A percentile compares a stretch with the other conserved stretches of the same genome.
These are phyloP conservation scores for Lipomyces yamadae DNA, from an alignment of 805 yeast species.

Conservation along the genomic window DNA sequence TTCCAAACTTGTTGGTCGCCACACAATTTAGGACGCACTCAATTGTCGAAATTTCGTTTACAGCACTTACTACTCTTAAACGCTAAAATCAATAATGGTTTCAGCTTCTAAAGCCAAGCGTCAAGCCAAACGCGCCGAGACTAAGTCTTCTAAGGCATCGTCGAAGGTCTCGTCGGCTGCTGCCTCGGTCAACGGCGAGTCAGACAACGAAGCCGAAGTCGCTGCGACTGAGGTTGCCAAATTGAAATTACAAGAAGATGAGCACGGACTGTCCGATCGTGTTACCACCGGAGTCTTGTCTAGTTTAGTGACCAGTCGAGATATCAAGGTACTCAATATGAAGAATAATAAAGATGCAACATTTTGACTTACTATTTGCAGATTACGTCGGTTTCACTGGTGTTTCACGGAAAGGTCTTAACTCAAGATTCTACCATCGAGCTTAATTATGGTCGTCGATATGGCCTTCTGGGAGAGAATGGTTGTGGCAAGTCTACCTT, in stretches of 20 bases:
- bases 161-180: slow-evolving; percentile 42
- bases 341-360: not conserved
- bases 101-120: slow-evolving; percentile 98
- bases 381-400: slow-evolving; percentile 71
- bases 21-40: not conserved
- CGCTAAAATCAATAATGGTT: slow-evolving; percentile 40
- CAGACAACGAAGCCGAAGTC: slow-evolving; percentile 49
- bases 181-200: slow-evolving; percentile 42
- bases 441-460: slow-evolving; percentile 95
- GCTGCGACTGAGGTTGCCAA: slow-evolving; percentile 74
- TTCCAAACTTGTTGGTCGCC: not conserved
- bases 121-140: slow-evolving; percentile 92
- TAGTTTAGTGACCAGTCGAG: slow-evolving; percentile 87
- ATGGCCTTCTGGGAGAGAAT: slow-evolving; percentile 96
- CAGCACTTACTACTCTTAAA: not conserved
- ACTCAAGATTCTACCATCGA: slow-evolving; percentile 91
- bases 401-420: slow-evolving; percentile 97
- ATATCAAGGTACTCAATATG: slow-evolving; percentile 71
- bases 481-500: slow-evolving; percentile 99
- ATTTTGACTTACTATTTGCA: slow-evolving; percentile 5
- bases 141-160: slow-evolving; percentile 55
- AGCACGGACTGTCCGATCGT: slow-evolving; percentile 93
- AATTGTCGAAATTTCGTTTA: not conserved
- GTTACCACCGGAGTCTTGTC: slow-evolving; percentile 97
- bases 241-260: slow-evolving; percentile 90